phyloP scores from a whole-genome alignment of 1,284 basidiomycete genomes.

The Stygiomarasmius scandens region DNA sequence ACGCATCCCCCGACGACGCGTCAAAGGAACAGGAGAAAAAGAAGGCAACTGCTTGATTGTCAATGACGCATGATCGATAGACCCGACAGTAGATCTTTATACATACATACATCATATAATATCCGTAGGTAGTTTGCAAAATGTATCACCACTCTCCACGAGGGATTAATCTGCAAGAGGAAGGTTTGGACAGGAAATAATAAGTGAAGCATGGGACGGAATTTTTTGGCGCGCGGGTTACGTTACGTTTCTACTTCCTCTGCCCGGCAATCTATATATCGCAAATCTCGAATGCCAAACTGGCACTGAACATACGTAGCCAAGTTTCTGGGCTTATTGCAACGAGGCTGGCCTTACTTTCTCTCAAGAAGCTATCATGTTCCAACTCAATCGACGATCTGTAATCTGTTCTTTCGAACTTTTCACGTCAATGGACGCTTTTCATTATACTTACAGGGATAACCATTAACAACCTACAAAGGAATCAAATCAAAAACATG shows the following conservation, averaged over 20 bases:
- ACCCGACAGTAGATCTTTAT: conserved; percentile 20
- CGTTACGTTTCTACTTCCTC: background rate
- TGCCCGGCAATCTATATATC: conserved; percentile 25
- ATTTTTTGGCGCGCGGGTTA: background rate
- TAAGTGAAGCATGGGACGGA: background rate
- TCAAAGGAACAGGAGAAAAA: conserved; percentile 38
- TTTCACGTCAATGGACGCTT: background rate
- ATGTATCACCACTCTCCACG: conserved; percentile 11
- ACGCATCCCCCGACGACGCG: conserved; percentile 19
- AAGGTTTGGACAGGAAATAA: background rate
- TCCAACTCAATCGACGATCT: background rate
- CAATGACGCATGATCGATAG: conserved; percentile 22
- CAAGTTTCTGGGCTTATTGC: conserved; percentile 22
- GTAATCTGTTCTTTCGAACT: background rate
- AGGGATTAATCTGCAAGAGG: conserved; percentile 4
- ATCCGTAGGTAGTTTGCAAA: conserved; percentile 7
- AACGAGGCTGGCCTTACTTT: conserved; percentile 25
- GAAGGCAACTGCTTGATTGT: conserved; percentile 43
- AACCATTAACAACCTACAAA: background rate
- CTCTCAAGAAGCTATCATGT: background rate
- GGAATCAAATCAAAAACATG: background rate
- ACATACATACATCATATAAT: conserved; percentile 14
- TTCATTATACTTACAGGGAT: background rate
- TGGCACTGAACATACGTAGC: conserved; percentile 14
- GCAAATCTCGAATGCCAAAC: conserved; percentile 12